A percentile compares a stretch with the other conserved stretches of the same genome.
These are phyloP conservation scores for Saccharum officinarum DNA, from an alignment of 176 grass and related monocot species.

Conservation along the genomic window DNA sequence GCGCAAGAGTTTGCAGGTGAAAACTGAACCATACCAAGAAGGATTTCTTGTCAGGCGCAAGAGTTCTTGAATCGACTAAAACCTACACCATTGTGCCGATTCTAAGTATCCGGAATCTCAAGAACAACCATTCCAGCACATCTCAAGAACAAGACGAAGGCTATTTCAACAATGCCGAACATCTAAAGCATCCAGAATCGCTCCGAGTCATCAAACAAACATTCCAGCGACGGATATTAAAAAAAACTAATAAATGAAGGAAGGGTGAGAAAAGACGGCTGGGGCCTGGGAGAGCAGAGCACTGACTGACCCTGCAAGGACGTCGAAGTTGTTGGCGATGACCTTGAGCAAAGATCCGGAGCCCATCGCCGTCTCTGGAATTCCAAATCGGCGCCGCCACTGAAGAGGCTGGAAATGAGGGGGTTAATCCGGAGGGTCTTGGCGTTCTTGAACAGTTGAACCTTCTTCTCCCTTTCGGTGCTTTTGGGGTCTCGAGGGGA, in stretches of 20 bases:
- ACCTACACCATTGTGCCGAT: not conserved
- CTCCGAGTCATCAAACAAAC: not conserved
- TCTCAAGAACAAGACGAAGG: not conserved
- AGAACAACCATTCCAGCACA: not conserved
- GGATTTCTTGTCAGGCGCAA: not conserved
- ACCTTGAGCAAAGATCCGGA: slow-evolving; percentile 71
- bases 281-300: not conserved
- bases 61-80: not conserved
- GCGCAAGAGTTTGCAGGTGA: not conserved
- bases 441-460: slow-evolving; percentile 19
- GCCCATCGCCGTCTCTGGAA: not conserved
- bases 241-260: not conserved
- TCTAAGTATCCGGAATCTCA: not conserved
- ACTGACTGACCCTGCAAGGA: slow-evolving; percentile 65
- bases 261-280: not conserved
- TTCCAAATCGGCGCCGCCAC: not conserved
- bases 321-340: slow-evolving; percentile 67
- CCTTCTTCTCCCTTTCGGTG: slow-evolving; percentile 7
- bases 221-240: not conserved
- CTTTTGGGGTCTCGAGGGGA: slow-evolving; percentile 45
- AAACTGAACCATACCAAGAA: not conserved
- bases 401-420: not conserved
- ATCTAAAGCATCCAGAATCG: not conserved
- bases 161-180: not conserved
- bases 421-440: not conserved